Evolutionary conservation across 306 rosid species (phyloP), one percentile per base, ranked within the genome.

Genomic region (Trifolium subterraneum): DNA sequence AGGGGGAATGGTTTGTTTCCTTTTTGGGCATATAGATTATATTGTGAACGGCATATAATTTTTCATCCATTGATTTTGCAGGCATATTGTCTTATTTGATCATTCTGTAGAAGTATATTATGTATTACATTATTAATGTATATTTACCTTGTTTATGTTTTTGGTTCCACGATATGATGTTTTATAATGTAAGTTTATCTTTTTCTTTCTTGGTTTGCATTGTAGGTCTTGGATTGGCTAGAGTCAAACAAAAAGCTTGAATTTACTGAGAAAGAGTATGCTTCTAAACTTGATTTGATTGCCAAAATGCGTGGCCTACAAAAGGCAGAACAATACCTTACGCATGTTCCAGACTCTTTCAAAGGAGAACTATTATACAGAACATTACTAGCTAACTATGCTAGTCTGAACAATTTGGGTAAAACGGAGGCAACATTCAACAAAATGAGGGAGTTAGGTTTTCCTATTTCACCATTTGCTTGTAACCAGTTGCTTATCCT

Each of bases 161-260:
- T 67, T 4, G 15, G 72, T 68, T 78, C 66, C 64, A 25, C 59
- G 39, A 27, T 38, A 8, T 54, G 25, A 64, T 41, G 55, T 66
- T 50, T 48, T 29, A 27, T 20, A 44, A 56, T 11, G 33, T 61
- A 47, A 25, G 47, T 69, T 22, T 14, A 14, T 41, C 8, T 3
- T 42, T 58, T 50, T 14, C 77, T 58, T 44, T 72, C 20, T 75
- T 25, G 38, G 33, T 65, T 33, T 69, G 74, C 70, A 82, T 77
- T 82, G 84, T 87, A 93, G 98, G 81, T 91, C 58, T 87, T 85
- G 8, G 90, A 89, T 81, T 93, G 98, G 98, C 68, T 88, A 77
- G 96, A 87, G 78, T 74, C 77, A 47, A 86, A 81, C 31, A 79
- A 86, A 51, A 55, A 74, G 85, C 81, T 87, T 70, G 92, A 93